Conservation (phyloP, 2,329 filamentous ascomycete genomes). For the Diaporthe citri region DNA sequence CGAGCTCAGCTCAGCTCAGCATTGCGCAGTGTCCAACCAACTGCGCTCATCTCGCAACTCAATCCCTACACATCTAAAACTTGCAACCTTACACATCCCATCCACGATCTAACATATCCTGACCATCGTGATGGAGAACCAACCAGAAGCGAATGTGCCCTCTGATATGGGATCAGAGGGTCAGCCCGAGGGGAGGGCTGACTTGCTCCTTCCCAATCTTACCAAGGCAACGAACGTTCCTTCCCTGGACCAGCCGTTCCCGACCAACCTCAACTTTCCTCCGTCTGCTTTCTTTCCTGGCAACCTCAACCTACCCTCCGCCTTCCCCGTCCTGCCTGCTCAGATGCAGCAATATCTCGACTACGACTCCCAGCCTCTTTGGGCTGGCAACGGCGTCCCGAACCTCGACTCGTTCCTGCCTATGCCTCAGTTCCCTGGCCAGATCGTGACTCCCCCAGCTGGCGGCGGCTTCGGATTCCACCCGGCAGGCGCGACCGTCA, state of each 20-base stretch:
- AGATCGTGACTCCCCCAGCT: not conserved
- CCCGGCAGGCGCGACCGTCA: constrained; percentile 5
- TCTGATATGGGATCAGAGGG: rapidly evolving
- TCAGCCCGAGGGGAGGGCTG: not conserved
- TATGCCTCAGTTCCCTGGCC: not conserved
- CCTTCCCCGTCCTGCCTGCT: not conserved
- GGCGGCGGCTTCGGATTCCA: not conserved
- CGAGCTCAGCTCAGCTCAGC: too few species aligned
- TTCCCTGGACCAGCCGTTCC: not conserved
- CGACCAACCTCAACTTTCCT: not conserved
- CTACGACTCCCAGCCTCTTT: constrained; percentile 20
- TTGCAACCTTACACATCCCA: not conserved
- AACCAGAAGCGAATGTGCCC: not conserved
- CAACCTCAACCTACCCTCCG: not conserved
- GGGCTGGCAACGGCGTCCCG: constrained; percentile 1
- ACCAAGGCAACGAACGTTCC: not conserved
- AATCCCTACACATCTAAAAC: not conserved
- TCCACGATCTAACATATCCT: not conserved
- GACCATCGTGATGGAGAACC: not conserved
- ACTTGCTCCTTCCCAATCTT: not conserved
- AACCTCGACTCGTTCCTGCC: constrained; percentile 5
- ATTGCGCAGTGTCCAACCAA: too few species aligned
- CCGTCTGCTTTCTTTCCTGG: not conserved
- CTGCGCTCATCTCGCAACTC: not conserved
- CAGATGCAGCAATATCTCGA: constrained; percentile 2